phyloP scores from a whole-genome alignment of 2,329 filamentous ascomycete genomes.

The Aspergillus ustus region DNA sequence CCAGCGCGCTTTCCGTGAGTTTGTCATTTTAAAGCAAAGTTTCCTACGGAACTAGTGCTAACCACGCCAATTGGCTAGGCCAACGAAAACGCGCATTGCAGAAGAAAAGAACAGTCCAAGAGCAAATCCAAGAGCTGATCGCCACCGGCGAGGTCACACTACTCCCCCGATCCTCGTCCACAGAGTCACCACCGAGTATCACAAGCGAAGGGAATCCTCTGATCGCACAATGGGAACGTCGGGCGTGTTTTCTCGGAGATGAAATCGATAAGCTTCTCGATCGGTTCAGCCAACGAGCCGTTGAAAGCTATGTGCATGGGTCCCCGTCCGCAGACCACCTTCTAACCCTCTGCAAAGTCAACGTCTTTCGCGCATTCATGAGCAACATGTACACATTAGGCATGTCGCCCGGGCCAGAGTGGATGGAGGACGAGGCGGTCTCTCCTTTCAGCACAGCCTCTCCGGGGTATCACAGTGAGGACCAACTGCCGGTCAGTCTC shows the following conservation, averaged over 20 bases:
- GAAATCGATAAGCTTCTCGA: conserved; percentile 20
- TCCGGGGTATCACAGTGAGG: conserved; percentile 15
- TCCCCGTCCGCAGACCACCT: conserved; percentile 38
- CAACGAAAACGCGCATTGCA: conserved; percentile 28
- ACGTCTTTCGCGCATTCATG: conserved; percentile 41
- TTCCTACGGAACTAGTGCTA: neutral
- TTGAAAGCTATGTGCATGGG: conserved; percentile 31
- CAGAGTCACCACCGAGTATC: neutral
- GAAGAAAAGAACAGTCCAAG: conserved; percentile 1
- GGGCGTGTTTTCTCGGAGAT: conserved; percentile 8
- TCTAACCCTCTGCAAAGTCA: conserved; percentile 39
- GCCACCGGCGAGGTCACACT: conserved; percentile 10
- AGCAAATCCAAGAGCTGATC: conserved; percentile 12
- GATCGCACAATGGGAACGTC: neutral
- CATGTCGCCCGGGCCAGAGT: conserved; percentile 18
- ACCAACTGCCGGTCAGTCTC: conserved; percentile 32
- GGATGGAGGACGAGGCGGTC: conserved; percentile 35
- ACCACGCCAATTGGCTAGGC: conserved; percentile 15
- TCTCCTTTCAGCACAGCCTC: conserved; percentile 30
- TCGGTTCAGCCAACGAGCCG: conserved; percentile 28
- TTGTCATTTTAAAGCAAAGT: neutral
- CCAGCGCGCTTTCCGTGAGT: conserved; percentile 36
- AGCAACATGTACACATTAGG: conserved; percentile 36
- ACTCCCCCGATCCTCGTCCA: neutral
- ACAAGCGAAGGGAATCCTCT: neutral